These are phyloP conservation scores for Podaxis sp. DNA, from an alignment of 768 basidiomycete genomes.

Conservation along the genomic window DNA sequence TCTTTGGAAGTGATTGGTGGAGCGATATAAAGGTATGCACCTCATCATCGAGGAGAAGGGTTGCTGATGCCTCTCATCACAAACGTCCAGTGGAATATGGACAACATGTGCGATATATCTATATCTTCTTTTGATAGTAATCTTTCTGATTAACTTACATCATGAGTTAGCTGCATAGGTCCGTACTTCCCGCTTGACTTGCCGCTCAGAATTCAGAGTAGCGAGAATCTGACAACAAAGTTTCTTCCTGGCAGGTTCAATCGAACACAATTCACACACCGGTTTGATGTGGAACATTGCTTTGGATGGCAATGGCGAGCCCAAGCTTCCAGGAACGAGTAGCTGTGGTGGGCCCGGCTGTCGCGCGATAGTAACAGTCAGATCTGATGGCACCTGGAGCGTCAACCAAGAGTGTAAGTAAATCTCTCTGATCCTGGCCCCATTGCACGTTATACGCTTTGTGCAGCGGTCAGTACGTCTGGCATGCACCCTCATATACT, in stretches of 20 bases:
- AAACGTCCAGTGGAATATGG: constrained; percentile 55
- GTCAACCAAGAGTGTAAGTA: constrained; percentile 71
- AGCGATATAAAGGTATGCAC: constrained; percentile 62
- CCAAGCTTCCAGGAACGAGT: constrained; percentile 56
- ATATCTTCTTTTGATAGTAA: background rate
- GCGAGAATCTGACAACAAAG: background rate
- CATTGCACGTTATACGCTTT: background rate
- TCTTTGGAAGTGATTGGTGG: constrained; percentile 70
- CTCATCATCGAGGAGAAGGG: background rate
- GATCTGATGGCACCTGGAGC: constrained; percentile 56
- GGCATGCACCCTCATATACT: background rate
- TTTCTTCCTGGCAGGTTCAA: constrained; percentile 28
- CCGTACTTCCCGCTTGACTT: constrained; percentile 9
- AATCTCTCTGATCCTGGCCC: background rate
- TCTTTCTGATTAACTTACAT: background rate
- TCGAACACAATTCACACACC: constrained; percentile 39
- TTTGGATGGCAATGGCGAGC: constrained; percentile 55
- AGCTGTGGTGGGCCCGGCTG: constrained; percentile 64
- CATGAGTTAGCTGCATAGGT: constrained; percentile 23
- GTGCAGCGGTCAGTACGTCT: background rate
- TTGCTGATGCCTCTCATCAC: background rate
- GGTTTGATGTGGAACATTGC: constrained; percentile 76
- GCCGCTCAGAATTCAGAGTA: background rate
- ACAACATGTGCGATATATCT: constrained; percentile 49
- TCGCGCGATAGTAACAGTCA: constrained; percentile 62